Evolutionary conservation across 306 rosid species (phyloP), one percentile per base, ranked within the genome.

Genomic region (Prunus dulcis): DNA sequence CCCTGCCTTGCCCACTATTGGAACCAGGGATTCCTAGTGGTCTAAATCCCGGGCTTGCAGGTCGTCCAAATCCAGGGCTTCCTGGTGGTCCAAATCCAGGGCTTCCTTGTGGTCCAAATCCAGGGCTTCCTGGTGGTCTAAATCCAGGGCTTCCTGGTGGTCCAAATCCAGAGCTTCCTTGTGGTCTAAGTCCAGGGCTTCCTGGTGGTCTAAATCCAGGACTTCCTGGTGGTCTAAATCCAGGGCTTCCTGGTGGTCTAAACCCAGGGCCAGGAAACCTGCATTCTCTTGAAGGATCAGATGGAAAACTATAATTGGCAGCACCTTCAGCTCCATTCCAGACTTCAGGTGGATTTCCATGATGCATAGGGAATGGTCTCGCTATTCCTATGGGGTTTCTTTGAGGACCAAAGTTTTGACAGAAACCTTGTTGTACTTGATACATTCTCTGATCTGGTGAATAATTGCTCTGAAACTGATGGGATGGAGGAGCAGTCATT

Each of bases 311-410:
- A 81, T 79, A 68, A 70, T 41, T 67, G 70, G 76, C 65, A 28
- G 82, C 82, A 73, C 86, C 78, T 51, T 84, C 80, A 41, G 97
- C 79, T 72, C 84, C 89, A 80, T 34, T 78, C 88, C 90, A 87
- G 70, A 73, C 72, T 28, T 72, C 79, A 61, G 76, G 85, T 63
- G 41, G 34, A 32, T 75, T 75, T 71, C 62, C 77, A n/a, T 70
- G 81, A 71, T 77, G 77, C 79, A 62, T 60, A 6, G 74, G 19
- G 22, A 72, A 73, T 32, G 83, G 87, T 61, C 79, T 77, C 14
- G 45, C 23, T 60, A 67, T 75, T 66, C 68, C 83, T 12, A 71
- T 9, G 0, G 86, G 86, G 67, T 70, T 83, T 82, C 89, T 67
- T 32, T 78, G 76, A 61, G 79, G 64, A 64, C 77, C 67, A 70